phyloP scores from a whole-genome alignment of 2,329 filamentous ascomycete species.

The Cytospora piceae region DNA sequence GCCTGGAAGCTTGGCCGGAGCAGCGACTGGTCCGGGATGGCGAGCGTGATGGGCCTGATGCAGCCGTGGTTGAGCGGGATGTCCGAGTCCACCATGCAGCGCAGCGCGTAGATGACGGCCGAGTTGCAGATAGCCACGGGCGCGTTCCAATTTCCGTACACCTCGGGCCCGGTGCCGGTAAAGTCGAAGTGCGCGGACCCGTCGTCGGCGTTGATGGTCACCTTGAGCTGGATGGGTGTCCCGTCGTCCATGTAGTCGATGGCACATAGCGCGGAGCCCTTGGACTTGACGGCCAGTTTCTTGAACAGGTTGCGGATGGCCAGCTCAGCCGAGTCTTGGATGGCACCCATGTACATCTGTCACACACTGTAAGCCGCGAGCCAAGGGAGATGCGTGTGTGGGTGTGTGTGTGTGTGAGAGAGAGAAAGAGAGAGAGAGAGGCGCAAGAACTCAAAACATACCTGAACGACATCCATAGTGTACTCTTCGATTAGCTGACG shows the following conservation, averaged over 20 bases:
- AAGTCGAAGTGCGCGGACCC: slow-evolving; percentile 41
- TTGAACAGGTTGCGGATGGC: slow-evolving; percentile 40
- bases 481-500: slow-evolving; percentile 41
- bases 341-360: slow-evolving; percentile 43
- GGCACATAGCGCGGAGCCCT: slow-evolving; percentile 33
- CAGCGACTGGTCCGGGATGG: slow-evolving; percentile 37
- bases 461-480: slow-evolving; percentile 39
- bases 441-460: background rate
- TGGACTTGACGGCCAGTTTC: slow-evolving; percentile 50
- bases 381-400: background rate
- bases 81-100: slow-evolving; percentile 39
- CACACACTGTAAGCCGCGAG: background rate
- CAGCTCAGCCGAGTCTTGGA: slow-evolving; percentile 46
- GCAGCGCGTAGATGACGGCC: slow-evolving; percentile 43
- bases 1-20: slow-evolving; percentile 36
- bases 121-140: slow-evolving; percentile 31
- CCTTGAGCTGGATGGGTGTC: slow-evolving; percentile 38
- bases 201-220: slow-evolving; percentile 36
- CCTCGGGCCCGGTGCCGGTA: slow-evolving; percentile 39
- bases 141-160: slow-evolving; percentile 41
- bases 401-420: too few species aligned
- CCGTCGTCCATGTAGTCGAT: slow-evolving; percentile 44
- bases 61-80: slow-evolving; percentile 45
- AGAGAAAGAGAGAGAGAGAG: background rate
- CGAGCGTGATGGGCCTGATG: slow-evolving; percentile 38